A percentile compares a stretch with the other conserved stretches of the same genome.
Evolutionary conservation across 768 basidiomycete genomes (phyloP).

Genomic region (Suillus americanus): DNA sequence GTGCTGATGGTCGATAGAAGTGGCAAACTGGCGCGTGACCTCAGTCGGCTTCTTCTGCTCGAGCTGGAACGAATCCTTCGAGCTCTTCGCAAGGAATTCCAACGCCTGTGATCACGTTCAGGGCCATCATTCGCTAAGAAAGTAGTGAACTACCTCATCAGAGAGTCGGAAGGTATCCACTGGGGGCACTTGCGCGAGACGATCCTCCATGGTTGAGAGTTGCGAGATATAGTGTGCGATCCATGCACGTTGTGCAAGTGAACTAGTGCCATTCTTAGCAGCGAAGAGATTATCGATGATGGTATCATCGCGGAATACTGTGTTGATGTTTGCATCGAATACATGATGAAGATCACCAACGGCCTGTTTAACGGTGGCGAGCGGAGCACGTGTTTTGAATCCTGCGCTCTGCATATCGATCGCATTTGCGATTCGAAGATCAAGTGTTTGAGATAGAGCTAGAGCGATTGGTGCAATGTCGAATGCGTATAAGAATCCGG

Average conservation of each 20-base stretch:
- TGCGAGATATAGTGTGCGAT: constrained; percentile 30
- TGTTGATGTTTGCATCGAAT: constrained; percentile 17
- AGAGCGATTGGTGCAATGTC: constrained; percentile 31
- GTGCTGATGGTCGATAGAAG: constrained; percentile 14
- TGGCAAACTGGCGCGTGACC: constrained; percentile 21
- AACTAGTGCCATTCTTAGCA: constrained; percentile 7
- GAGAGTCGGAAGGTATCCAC: constrained; percentile 27
- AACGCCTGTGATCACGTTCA: constrained; percentile 18
- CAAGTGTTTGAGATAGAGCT: constrained; percentile 27
- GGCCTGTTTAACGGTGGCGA: constrained; percentile 19
- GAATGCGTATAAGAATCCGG: constrained; percentile 30
- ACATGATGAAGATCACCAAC: constrained; percentile 2
- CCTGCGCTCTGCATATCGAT: constrained; percentile 29
- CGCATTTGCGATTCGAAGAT: constrained; percentile 35
- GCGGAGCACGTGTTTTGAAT: constrained; percentile 17
- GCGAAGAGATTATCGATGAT: not conserved
- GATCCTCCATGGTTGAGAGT: constrained; percentile 19
- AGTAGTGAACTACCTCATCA: constrained; percentile 15
- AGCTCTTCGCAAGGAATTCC: constrained; percentile 27
- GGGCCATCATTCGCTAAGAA: not conserved
- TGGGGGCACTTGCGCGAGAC: constrained; percentile 21
- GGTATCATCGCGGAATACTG: constrained; percentile 12
- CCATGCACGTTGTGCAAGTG: constrained; percentile 33
- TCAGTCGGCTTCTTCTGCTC: constrained; percentile 27
- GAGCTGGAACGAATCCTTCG: constrained; percentile 23